phyloP scores from a whole-genome alignment of 139 green algal genomes.

The Volvox africanus region DNA sequence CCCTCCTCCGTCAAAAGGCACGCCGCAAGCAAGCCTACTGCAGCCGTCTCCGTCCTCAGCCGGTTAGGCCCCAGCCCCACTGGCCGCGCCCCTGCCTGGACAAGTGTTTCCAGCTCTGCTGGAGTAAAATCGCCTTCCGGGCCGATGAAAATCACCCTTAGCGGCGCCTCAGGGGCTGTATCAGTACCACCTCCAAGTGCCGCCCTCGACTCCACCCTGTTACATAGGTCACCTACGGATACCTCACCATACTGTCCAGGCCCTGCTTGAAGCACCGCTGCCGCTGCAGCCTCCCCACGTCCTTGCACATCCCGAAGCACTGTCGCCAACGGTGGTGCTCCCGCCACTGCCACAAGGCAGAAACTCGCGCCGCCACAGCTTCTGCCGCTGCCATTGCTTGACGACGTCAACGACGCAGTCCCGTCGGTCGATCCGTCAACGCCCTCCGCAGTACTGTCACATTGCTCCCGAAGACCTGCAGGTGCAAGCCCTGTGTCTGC shows the following conservation, averaged over 20 bases:
- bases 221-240: too few species aligned
- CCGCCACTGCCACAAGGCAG: constrained; percentile 52
- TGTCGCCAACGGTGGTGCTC: constrained; percentile 62
- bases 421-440: too few species aligned
- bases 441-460: too few species aligned
- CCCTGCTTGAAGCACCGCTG: neutral
- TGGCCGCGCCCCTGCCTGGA: constrained; percentile 64
- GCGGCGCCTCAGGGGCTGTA: neutral
- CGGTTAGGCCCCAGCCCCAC: constrained; percentile 83
- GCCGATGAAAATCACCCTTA: constrained; percentile 64
- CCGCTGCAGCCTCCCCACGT: neutral
- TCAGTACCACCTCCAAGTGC: too few species aligned
- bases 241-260: neutral
- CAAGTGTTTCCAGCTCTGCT: constrained; percentile 72
- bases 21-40: constrained; percentile 82
- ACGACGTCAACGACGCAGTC: too few species aligned
- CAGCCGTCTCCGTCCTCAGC: constrained; percentile 90
- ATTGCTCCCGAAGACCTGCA: too few species aligned
- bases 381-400: constrained; percentile 28
- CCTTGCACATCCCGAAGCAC: constrained; percentile 35
- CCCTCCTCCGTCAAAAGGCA: constrained; percentile 35
- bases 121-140: constrained; percentile 93
- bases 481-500: too few species aligned
- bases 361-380: neutral
- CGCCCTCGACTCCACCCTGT: neutral